Percentiles rank a stretch among this genome's conserved stretches.
Conservation (phyloP, 2,329 filamentous ascomycete species). For the Colletotrichum godetiae region DNA sequence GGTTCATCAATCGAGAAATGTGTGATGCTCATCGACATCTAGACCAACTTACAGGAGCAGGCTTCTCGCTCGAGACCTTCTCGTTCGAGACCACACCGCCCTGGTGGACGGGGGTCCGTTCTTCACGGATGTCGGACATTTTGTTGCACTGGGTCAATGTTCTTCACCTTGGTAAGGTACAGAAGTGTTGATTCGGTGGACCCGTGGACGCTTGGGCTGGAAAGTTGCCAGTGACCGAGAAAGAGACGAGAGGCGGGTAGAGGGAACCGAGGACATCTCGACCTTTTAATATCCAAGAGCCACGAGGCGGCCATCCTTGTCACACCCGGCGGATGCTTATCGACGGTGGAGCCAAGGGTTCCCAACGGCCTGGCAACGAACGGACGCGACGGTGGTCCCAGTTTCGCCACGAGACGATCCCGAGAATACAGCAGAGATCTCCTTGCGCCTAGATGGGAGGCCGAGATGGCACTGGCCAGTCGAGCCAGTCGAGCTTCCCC, state of each 20-base stretch:
- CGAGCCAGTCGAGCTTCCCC: background rate
- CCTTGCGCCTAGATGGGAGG: slow-evolving; percentile 5
- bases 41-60: slow-evolving; percentile 12
- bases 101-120: slow-evolving; percentile 16
- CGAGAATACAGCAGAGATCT: background rate
- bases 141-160: slow-evolving; percentile 22
- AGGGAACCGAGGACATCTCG: slow-evolving; percentile 5
- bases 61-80: slow-evolving; percentile 25
- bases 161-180: slow-evolving; percentile 27
- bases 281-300: slow-evolving; percentile 25
- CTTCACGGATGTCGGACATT: slow-evolving; percentile 31
- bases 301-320: background rate
- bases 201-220: slow-evolving; percentile 31
- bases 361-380: slow-evolving; percentile 26
- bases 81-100: slow-evolving; percentile 29
- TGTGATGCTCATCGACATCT: background rate
- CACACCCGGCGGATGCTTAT: slow-evolving; percentile 19
- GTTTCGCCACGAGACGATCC: slow-evolving; percentile 30
- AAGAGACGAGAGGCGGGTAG: background rate
- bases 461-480: background rate
- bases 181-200: slow-evolving; percentile 16
- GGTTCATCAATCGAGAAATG: background rate
- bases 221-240: slow-evolving; percentile 33
- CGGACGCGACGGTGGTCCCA: slow-evolving; percentile 7
- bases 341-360: slow-evolving; percentile 11